phyloP scores from a whole-genome alignment of 1,284 basidiomycete genomes.

The Naganishia cerealis region DNA sequence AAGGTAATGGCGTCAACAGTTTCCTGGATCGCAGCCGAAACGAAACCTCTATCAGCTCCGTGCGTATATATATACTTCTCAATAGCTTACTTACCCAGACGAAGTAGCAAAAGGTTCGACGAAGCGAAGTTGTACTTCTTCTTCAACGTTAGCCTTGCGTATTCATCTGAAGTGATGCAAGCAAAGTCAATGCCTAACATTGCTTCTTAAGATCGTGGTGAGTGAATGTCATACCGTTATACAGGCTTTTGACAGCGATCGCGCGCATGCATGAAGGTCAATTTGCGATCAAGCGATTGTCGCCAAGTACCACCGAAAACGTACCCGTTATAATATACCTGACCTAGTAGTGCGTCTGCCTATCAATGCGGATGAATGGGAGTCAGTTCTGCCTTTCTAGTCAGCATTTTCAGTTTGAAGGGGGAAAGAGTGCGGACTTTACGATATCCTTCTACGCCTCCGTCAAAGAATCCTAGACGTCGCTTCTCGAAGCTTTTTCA shows the following conservation, averaged over 20 bases:
- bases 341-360: constrained; percentile 33
- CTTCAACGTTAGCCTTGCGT: constrained; percentile 29
- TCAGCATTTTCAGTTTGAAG: too few relatives aligned
- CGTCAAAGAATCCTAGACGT: constrained; percentile 34
- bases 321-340: constrained; percentile 33
- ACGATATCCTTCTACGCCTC: constrained; percentile 32
- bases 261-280: not conserved
- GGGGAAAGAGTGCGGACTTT: constrained; percentile 17
- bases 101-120: constrained; percentile 29
- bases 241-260: constrained; percentile 10
- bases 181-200: too few relatives aligned
- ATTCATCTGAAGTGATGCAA: constrained; percentile 14
- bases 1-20: constrained; percentile 1
- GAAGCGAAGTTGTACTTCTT: constrained; percentile 34
- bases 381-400: not conserved
- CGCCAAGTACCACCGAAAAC: not conserved
- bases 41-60: not conserved
- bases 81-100: constrained; percentile 25
- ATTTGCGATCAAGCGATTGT: too few relatives aligned
- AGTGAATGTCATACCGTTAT: constrained; percentile 29
- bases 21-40: not conserved
- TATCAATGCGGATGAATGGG: not conserved
- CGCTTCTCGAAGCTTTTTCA: constrained; percentile 32
- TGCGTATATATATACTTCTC: not conserved
- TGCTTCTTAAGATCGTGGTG: too few relatives aligned